These are phyloP conservation scores for Teunomyces kruisii DNA, from an alignment of 805 yeast species.

Conservation along the genomic window DNA sequence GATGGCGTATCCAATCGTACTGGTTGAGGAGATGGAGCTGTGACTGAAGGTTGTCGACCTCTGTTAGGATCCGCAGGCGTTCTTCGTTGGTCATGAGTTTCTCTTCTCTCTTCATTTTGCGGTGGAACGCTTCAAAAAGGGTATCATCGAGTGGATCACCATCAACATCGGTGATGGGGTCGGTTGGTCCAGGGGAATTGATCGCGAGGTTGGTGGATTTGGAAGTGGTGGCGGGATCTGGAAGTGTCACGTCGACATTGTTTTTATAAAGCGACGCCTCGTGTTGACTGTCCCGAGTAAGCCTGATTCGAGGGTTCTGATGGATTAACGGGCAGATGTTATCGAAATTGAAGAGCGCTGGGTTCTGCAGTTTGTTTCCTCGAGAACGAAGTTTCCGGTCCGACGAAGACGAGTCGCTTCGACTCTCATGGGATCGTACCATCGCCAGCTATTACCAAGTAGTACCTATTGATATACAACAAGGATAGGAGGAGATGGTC, in stretches of 20 bases:
- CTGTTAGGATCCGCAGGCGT: slow-evolving; percentile 50
- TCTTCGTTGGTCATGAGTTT: slow-evolving; percentile 57
- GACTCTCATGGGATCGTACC: not conserved
- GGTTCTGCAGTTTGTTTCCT: slow-evolving; percentile 13
- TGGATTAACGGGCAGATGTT: slow-evolving; percentile 25
- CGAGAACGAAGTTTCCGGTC: slow-evolving; percentile 32
- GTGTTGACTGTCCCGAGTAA: slow-evolving; percentile 7
- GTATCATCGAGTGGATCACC: slow-evolving; percentile 48
- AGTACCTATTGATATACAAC: too few species aligned
- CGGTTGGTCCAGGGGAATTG: too few species aligned
- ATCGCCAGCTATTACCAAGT: not conserved
- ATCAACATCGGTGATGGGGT: not conserved
- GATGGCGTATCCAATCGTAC: slow-evolving; percentile 47
- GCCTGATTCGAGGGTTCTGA: slow-evolving; percentile 19
- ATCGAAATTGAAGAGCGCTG: slow-evolving; percentile 35
- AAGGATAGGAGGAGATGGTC: too few species aligned
- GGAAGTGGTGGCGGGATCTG: slow-evolving; percentile 4
- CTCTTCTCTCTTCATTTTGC: slow-evolving; percentile 64
- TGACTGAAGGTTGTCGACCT: slow-evolving; percentile 54
- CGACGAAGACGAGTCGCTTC: not conserved
- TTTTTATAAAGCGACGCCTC: slow-evolving; percentile 12
- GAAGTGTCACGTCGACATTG: slow-evolving; percentile 12
- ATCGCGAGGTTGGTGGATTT: slow-evolving; percentile 9
- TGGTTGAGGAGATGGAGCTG: slow-evolving; percentile 39
- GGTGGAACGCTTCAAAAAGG: slow-evolving; percentile 48